These are phyloP conservation scores for Casuarina glauca DNA, from an alignment of 306 rosid species.

Conservation along the genomic window DNA sequence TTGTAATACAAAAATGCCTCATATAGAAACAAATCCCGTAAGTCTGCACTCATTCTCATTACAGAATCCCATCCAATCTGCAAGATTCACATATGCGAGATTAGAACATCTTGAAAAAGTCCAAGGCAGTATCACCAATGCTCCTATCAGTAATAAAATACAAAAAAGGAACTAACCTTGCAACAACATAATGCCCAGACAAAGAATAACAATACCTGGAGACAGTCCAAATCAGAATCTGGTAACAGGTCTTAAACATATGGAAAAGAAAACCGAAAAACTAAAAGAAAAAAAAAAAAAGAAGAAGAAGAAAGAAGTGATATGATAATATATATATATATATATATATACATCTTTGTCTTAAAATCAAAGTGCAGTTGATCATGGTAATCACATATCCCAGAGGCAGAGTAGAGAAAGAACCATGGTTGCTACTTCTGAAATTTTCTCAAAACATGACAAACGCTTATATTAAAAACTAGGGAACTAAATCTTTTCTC, in stretches of 20 bases:
- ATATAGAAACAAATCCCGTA: constrained; percentile 82
- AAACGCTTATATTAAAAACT: not conserved
- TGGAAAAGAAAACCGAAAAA: constrained; percentile 10
- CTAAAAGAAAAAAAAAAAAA: constrained; percentile 1
- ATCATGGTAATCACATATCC: constrained; percentile 5
- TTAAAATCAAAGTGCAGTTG: constrained; percentile 10
- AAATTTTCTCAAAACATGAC: not conserved
- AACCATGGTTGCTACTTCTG: constrained; percentile 1
- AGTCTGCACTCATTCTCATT: constrained; percentile 96
- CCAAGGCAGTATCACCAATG: not conserved
- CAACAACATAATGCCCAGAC: constrained; percentile 87
- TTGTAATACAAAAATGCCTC: constrained; percentile 98
- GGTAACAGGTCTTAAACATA: not conserved
- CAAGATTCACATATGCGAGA: constrained; percentile 27
- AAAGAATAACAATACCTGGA: constrained; percentile 79
- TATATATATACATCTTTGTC: not conserved
- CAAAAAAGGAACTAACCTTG: constrained; percentile 61
- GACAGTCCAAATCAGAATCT: constrained; percentile 39
- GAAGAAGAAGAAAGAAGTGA: no score
- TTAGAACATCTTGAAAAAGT: constrained; percentile 28
- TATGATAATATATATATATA: no score
- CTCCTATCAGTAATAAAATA: not conserved
- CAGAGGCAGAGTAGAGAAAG: not conserved
- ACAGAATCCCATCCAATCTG: constrained; percentile 99
- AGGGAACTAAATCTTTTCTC: constrained; percentile 13